Percentiles rank a stretch among this genome's conserved stretches.
phyloP scores from a whole-genome alignment of 352 stramenopile genomes.

The Poterioochromonas sp. region DNA sequence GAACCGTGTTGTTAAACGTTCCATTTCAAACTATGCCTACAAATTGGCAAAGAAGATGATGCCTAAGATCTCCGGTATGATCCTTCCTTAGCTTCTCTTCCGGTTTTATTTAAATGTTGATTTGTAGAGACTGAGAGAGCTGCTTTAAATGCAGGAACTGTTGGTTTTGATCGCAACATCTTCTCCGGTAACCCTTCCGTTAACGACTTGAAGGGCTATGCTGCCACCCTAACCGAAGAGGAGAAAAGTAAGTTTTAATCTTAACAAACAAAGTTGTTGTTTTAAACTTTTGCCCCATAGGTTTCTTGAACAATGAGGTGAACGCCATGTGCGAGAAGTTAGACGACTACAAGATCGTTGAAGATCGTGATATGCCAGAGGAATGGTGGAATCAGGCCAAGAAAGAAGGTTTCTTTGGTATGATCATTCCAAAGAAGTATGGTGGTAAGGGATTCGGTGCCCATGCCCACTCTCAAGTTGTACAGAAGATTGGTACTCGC shows the following conservation, averaged over 20 bases:
- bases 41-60: slow-evolving; percentile 51
- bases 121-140: slow-evolving; percentile 44
- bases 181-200: slow-evolving; percentile 84
- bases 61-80: slow-evolving; percentile 46
- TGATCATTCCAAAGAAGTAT: slow-evolving; percentile 97
- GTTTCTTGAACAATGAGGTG: slow-evolving; percentile 90
- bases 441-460: slow-evolving; percentile 73
- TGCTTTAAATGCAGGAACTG: slow-evolving; percentile 48
- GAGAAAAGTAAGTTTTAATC: slow-evolving; percentile 57
- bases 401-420: slow-evolving; percentile 87
- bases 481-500: slow-evolving; percentile 74
- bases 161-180: slow-evolving; percentile 91
- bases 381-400: slow-evolving; percentile 82
- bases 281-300: not conserved
- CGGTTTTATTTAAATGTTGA: not conserved
- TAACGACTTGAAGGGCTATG: slow-evolving; percentile 75
- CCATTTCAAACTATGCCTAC: slow-evolving; percentile 40
- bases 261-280: not conserved
- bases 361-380: slow-evolving; percentile 74
- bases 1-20: not conserved
- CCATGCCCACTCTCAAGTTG: slow-evolving; percentile 77
- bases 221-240: slow-evolving; percentile 75
- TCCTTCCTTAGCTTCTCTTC: not conserved
- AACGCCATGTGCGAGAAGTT: slow-evolving; percentile 86
- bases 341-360: slow-evolving; percentile 87